phyloP scores from a whole-genome alignment of 2,329 filamentous ascomycete species.

The Neopestalotiopsis sp. region DNA sequence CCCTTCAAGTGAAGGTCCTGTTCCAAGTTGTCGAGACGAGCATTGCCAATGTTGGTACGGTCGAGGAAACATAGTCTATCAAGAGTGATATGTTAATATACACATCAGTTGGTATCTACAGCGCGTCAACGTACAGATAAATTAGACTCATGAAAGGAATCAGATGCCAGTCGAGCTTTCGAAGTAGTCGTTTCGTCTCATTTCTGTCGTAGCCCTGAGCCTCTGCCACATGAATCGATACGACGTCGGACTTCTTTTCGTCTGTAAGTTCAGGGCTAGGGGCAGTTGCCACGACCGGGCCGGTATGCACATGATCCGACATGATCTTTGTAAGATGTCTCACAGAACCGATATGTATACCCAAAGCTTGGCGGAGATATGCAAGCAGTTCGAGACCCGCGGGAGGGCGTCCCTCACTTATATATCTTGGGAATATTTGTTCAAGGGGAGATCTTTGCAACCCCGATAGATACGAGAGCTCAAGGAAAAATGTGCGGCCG shows the following conservation, averaged over 20 bases:
- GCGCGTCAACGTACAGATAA: slow-evolving; percentile 49
- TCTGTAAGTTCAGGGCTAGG: slow-evolving; percentile 22
- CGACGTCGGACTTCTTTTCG: background rate
- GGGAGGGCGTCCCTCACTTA: background rate
- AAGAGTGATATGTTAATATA: background rate
- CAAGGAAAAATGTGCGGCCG: background rate
- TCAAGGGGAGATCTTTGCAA: background rate
- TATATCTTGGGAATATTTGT: background rate
- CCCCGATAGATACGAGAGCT: too few species aligned
- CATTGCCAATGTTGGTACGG: slow-evolving; percentile 53
- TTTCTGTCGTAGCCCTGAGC: slow-evolving; percentile 33
- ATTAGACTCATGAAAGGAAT: slow-evolving; percentile 65
- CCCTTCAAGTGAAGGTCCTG: slow-evolving; percentile 52
- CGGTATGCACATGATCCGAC: slow-evolving; percentile 4
- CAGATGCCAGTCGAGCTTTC: slow-evolving; percentile 59
- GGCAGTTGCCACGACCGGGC: slow-evolving; percentile 18
- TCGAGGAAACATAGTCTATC: slow-evolving; percentile 54
- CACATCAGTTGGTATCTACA: background rate
- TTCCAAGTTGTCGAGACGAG: slow-evolving; percentile 40
- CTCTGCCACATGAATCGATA: slow-evolving; percentile 15
- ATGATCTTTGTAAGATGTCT: background rate
- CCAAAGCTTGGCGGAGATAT: background rate
- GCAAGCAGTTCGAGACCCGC: background rate
- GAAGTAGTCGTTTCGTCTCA: slow-evolving; percentile 54
- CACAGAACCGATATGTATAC: background rate